Evolutionary conservation across 1,139 yeast genomes (phyloP).

Genomic region (Blastobotrys raffinosifermentans): DNA sequence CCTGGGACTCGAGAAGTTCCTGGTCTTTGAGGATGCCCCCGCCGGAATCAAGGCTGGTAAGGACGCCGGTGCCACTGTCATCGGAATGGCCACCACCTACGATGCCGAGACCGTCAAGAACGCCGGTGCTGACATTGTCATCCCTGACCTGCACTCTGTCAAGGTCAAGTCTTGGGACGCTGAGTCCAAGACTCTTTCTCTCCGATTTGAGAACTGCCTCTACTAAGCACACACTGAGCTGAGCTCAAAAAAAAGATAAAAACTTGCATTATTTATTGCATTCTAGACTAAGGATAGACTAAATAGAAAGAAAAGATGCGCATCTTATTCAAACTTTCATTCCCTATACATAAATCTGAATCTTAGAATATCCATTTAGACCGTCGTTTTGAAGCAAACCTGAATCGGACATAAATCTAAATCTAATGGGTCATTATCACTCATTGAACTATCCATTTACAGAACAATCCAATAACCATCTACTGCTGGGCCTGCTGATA

Average conservation of each 20-base stretch:
- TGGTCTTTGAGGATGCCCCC: slow-evolving; percentile 84
- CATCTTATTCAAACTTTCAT: no score
- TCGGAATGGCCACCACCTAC: slow-evolving; percentile 80
- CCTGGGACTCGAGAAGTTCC: slow-evolving; percentile 44
- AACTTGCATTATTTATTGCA: slow-evolving; percentile 4
- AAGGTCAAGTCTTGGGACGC: slow-evolving; percentile 33
- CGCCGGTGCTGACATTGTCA: slow-evolving; percentile 77
- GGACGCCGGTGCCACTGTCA: slow-evolving; percentile 75
- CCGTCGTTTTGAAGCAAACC: no score
- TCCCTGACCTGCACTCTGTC: slow-evolving; percentile 56
- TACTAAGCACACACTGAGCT: slow-evolving; percentile 9
- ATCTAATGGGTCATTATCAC: no score
- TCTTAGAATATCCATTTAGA: no score
- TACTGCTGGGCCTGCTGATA: no score
- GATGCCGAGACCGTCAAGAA: slow-evolving; percentile 60
- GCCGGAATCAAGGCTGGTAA: slow-evolving; percentile 84
- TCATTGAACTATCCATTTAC: no score
- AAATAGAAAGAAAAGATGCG: no score
- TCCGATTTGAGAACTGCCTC: slow-evolving; percentile 16
- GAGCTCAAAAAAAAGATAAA: slow-evolving; percentile 14
- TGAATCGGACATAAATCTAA: no score
- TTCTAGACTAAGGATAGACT: not conserved
- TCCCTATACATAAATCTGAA: no score
- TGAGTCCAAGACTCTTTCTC: slow-evolving; percentile 20
- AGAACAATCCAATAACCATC: no score